Evolutionary conservation across 345 rosid genomes (phyloP).

Genomic region (Salix viminalis): DNA sequence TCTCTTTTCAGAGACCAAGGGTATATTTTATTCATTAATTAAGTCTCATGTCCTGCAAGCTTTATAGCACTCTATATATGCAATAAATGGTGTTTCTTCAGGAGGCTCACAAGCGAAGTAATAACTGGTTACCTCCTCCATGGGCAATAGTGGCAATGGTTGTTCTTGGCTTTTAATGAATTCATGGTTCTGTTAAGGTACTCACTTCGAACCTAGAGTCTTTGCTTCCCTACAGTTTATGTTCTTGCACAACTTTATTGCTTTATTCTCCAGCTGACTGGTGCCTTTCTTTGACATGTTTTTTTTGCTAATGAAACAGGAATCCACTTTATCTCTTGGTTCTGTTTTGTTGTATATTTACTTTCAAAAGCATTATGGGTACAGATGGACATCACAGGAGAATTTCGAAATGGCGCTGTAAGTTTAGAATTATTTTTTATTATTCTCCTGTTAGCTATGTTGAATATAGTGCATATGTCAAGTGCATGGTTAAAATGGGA

Average conservation of each 20-base stretch:
- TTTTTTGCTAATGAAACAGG: constrained; percentile 41
- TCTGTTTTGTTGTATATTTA: constrained; percentile 47
- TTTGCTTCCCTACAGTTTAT: background rate
- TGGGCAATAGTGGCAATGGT: constrained; percentile 69
- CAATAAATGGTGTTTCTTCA: constrained; percentile 20
- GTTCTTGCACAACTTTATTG: background rate
- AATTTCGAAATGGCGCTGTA: constrained; percentile 66
- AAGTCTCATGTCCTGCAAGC: too few relatives aligned
- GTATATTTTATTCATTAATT: too few relatives aligned
- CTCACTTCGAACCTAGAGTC: background rate
- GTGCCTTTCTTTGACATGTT: constrained; percentile 5
- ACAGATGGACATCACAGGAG: constrained; percentile 55
- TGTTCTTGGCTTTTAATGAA: constrained; percentile 72
- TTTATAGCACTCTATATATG: background rate
- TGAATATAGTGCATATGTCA: too few relatives aligned
- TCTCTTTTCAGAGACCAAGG: too few relatives aligned
- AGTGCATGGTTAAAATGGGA: background rate
- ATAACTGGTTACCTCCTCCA: constrained; percentile 72
- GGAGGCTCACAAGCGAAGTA: constrained; percentile 68
- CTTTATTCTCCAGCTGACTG: background rate
- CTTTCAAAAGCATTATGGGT: constrained; percentile 71
- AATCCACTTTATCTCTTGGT: constrained; percentile 69
- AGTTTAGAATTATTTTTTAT: constrained; percentile 20
- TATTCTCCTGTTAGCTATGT: background rate
- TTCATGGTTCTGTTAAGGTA: constrained; percentile 72